phyloP scores from a whole-genome alignment of 805 yeast species.

The Barnettozyma sp. region DNA sequence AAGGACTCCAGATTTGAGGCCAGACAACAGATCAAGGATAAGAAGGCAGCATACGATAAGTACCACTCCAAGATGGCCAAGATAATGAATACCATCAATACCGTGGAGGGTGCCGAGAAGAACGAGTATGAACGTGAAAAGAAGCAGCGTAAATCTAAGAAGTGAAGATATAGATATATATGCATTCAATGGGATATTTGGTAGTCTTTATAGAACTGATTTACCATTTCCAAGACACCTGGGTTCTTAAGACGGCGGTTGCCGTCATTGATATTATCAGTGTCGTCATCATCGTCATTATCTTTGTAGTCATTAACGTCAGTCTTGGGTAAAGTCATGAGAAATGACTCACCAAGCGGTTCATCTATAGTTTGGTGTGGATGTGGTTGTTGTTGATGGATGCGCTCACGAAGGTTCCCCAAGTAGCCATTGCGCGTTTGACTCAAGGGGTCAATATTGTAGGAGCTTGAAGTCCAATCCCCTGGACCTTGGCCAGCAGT shows the following conservation, averaged over 20 bases:
- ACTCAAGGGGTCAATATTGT: conserved; percentile 3
- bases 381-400: background rate
- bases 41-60: conserved; percentile 64
- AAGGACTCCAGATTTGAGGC: conserved; percentile 83
- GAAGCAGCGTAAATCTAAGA: conserved; percentile 49
- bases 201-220: conserved; percentile 60
- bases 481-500: conserved; percentile 12
- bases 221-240: conserved; percentile 75
- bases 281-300: conserved; percentile 29
- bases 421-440: conserved; percentile 3
- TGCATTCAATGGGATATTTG: conserved; percentile 22
- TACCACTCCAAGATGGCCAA: conserved; percentile 89
- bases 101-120: conserved; percentile 93
- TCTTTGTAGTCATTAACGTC: conserved; percentile 29
- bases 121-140: conserved; percentile 87
- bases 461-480: conserved; percentile 9
- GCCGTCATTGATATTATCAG: conserved; percentile 24
- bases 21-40: conserved; percentile 72
- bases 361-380: conserved; percentile 2
- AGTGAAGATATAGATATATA: conserved; percentile 19
- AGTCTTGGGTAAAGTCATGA: conserved; percentile 31
- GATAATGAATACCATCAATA: conserved; percentile 78
- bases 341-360: conserved; percentile 38
- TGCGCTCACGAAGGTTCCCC: background rate
- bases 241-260: conserved; percentile 24